Conservation (phyloP, 202 grass and related monocot species). For the Dendrocalamus latiflorus region DNA sequence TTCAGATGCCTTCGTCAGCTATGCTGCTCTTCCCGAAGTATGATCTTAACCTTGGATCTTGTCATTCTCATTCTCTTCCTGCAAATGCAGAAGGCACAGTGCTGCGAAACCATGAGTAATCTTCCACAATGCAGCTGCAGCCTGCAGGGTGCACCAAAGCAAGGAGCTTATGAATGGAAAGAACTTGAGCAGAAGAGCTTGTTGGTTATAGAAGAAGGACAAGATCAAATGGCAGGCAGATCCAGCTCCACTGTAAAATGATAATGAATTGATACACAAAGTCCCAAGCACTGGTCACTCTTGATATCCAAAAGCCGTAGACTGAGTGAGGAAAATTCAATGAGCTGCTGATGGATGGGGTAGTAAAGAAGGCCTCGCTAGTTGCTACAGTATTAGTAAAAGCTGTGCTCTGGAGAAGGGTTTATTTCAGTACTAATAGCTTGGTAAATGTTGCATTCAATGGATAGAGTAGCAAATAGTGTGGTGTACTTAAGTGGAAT, state of each 20-base stretch:
- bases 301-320: no score
- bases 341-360: no score
- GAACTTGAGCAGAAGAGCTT: background rate
- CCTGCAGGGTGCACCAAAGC: background rate
- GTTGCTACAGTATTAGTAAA: no score
- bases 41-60: no score
- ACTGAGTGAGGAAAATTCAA: no score
- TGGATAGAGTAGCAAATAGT: no score
- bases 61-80: background rate
- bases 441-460: no score
- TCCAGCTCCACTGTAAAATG: background rate
- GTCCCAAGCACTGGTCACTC: background rate
- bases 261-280: background rate
- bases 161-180: background rate
- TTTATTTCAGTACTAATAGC: no score
- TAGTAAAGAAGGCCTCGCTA: no score
- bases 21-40: background rate
- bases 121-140: background rate
- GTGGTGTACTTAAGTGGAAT: no score
- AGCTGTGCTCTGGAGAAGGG: no score
- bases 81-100: background rate
- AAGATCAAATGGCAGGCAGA: background rate
- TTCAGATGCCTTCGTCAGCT: background rate
- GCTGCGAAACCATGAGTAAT: background rate
- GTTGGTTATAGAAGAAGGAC: background rate